Base-by-base conservation (phyloP, 805 yeast species). In the Cyberlindnera euphorbiiphila region DNA sequence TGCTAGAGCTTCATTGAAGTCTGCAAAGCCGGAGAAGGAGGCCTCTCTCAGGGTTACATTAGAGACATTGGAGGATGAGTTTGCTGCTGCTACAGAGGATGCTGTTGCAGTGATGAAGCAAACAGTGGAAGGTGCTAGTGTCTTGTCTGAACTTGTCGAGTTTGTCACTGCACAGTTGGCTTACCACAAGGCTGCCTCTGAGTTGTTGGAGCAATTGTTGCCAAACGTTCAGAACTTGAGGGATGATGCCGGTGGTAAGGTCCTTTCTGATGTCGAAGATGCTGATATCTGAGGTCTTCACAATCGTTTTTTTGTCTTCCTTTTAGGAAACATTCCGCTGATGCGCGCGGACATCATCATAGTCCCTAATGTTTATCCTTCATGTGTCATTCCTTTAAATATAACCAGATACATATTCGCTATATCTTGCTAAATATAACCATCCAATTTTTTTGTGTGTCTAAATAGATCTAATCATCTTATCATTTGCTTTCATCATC, bases 41-140 rank as follows among this genome's bases (percentile, higher is more conserved):
- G 86, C 89, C 13, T 78, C 78, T 34, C 72, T 82, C 43, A 71
- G 89, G 53, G 83, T 80, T 34, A 74, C 78, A 46, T 80, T 86
- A 73, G 95, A 86, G 62, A 75, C 80, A 44, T 78, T 86, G 35
- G 96, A 86, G 65, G 96, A 86, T 54, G 89, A 83, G 54, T 86
- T 86, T 60, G 95, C 93, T 32, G 85, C 84, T 50, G 82, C 89
- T 17, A 87, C 87, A 24, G 95, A 86, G 64, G 93, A 83, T 54
- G 93, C 95, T 26, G 86, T 85, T 37, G 67, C 78, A 26, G 76
- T 82, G 42, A 81, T 86, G 89, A 85, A 81, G 65, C 79, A 81
- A 56, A 89, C 83, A 20, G 74, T 86, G 48, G 79, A 80, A 40
- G 70, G 78, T 39, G 78, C 88, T 15, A 73, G 77, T 50, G 82